phyloP scores from a whole-genome alignment of 2,329 filamentous ascomycete genomes.

The Cordyceps tenuipes region DNA sequence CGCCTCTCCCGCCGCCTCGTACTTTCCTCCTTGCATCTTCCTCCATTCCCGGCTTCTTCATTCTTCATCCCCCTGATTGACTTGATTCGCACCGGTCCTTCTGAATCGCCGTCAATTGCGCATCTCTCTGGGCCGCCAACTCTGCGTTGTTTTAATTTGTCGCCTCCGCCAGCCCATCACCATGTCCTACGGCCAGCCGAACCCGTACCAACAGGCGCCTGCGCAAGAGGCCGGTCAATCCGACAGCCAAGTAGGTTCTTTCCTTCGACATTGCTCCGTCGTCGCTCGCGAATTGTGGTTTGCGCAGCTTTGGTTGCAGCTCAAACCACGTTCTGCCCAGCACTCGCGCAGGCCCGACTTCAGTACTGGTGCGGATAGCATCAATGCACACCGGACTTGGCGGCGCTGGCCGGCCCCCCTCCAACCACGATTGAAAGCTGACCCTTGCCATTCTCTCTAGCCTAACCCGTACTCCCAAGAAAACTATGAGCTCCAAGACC shows the following conservation, averaged over 20 bases:
- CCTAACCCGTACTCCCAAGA: constrained; percentile 24
- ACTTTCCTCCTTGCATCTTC: neutral
- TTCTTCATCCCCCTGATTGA: neutral
- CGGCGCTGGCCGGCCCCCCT: neutral
- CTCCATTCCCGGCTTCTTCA: neutral
- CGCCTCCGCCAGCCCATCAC: constrained; percentile 13
- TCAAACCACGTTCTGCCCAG: no score
- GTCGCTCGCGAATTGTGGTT: neutral
- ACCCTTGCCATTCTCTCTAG: constrained; percentile 11
- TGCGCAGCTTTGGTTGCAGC: no score
- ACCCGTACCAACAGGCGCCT: constrained; percentile 53
- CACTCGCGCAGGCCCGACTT: neutral
- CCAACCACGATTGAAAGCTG: neutral
- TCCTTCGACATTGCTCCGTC: neutral
- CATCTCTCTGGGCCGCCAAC: neutral
- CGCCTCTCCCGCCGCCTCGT: constrained; percentile 6
- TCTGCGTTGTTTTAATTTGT: neutral
- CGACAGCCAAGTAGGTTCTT: constrained; percentile 35
- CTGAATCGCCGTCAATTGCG: neutral
- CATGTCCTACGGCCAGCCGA: constrained; percentile 56
- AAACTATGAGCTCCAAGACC: constrained; percentile 43
- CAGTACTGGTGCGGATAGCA: neutral
- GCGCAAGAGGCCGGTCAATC: constrained; percentile 38
- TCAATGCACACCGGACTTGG: neutral
- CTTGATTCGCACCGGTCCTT: neutral